Conservation (phyloP, 495 filamentous ascomycete species). For the Aspergillus leporis region DNA sequence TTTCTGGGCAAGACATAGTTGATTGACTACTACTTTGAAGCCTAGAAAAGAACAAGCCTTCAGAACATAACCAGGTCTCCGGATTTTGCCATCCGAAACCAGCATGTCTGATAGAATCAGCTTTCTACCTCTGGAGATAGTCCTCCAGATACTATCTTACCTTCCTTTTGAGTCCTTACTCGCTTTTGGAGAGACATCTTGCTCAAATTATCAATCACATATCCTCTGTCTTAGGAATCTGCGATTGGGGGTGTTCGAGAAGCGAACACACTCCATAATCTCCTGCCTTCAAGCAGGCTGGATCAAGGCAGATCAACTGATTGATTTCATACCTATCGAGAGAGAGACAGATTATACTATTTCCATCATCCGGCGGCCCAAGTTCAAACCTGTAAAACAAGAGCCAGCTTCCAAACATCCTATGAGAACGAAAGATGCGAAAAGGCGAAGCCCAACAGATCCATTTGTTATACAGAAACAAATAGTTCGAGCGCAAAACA, state of each 20-base stretch:
- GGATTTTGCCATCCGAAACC: not conserved
- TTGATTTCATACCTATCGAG: not conserved
- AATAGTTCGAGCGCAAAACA: slow-evolving; percentile 28
- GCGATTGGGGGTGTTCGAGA: slow-evolving; percentile 37
- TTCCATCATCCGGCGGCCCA: slow-evolving; percentile 19
- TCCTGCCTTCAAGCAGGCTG: slow-evolving; percentile 35
- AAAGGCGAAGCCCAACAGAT: not conserved
- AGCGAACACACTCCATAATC: slow-evolving; percentile 31
- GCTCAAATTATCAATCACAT: slow-evolving; percentile 28
- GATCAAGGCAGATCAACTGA: slow-evolving; percentile 21
- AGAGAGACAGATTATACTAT: slow-evolving; percentile 17
- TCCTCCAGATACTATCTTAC: slow-evolving; percentile 35
- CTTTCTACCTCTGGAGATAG: slow-evolving; percentile 33
- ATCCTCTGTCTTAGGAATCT: slow-evolving; percentile 27
- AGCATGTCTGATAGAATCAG: slow-evolving; percentile 21
- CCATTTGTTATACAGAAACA: slow-evolving; percentile 18
- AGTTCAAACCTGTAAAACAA: not conserved
- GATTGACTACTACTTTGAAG: not conserved
- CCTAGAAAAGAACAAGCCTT: not conserved
- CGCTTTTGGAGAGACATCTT: slow-evolving; percentile 36
- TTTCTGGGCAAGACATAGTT: not conserved
- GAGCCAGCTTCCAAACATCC: not conserved
- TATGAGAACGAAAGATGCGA: not conserved
- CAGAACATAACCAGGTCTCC: not conserved
- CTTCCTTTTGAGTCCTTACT: slow-evolving; percentile 34